Evolutionary conservation across 2,329 filamentous ascomycete species (phyloP), one percentile per base, ranked within the genome.

Genomic region (Tolypocladium nubicola): DNA sequence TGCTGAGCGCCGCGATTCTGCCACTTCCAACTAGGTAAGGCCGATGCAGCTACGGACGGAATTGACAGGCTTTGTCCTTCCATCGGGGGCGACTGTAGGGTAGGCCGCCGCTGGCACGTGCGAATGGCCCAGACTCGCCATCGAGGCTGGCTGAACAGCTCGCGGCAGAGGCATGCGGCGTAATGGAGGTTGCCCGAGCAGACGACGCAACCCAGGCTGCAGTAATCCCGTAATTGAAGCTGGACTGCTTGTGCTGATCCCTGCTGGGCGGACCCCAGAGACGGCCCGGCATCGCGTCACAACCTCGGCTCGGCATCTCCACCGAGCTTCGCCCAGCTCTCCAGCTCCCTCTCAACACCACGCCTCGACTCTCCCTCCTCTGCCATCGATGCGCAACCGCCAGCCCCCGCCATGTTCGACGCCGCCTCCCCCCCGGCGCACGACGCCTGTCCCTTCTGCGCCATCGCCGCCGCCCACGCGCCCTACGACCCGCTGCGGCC

Each of bases 381-480:
- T 13, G 47, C 41, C 21, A 19, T 43, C 13, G 45, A 33, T 50
- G 45, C 45, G 45, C 45, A n/a, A 4, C 23, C 45, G 19, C 26
- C 23, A 19, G 35, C 37, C 37, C 37, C 45, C 38, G 52, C 53
- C 60, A 65, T 67, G 62, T 76, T 75, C 63, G 74, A 75, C 60
- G 69, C 71, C 23, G 69, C 68, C 2, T 43, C 62, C 1, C 56
- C 69, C 33, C 66, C 70, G 21, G 59, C 67, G 53, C 62, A 65
- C 41, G 66, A 68, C 30, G 64, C 68, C 43, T 88, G 85, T 62
- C 82, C 85, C 10, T 88, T 88, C 68, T 88, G 85, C 75, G 71
- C 69, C 60, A 87, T 88, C 64, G 73, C 79, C 30, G 60, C 68
- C 35, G 64, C 73, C 57, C 85, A 81, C 66, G 60, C 71, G 1